A percentile compares a stretch with the other conserved stretches of the same genome.
Evolutionary conservation across 495 filamentous ascomycete genomes (phyloP).

Genomic region (Penicillium taxi): DNA sequence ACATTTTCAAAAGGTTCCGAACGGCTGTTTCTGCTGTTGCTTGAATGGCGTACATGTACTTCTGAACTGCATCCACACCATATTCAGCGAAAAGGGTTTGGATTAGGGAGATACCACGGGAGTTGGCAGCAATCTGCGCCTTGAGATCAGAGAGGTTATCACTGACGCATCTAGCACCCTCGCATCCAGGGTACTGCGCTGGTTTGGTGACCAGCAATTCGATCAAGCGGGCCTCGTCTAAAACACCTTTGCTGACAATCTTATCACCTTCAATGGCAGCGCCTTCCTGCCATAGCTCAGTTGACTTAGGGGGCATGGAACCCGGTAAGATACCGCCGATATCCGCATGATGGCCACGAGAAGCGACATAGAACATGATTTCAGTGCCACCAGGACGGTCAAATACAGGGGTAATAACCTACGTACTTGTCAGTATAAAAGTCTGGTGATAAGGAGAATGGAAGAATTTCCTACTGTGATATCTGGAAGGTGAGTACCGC

Average conservation of each 20-base stretch:
- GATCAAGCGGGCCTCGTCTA: constrained; percentile 80
- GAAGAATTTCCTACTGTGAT: constrained; percentile 59
- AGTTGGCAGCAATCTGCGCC: constrained; percentile 92
- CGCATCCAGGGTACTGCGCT: constrained; percentile 77
- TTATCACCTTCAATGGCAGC: constrained; percentile 92
- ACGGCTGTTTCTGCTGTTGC: constrained; percentile 85
- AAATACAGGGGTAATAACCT: constrained; percentile 79
- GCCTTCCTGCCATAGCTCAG: constrained; percentile 90
- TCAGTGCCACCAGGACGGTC: constrained; percentile 55
- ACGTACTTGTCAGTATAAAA: not conserved
- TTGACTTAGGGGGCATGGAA: constrained; percentile 92
- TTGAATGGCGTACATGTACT: constrained; percentile 94
- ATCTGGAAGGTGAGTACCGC: constrained; percentile 82
- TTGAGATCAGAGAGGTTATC: constrained; percentile 97
- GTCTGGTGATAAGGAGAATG: not conserved
- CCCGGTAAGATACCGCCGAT: constrained; percentile 95
- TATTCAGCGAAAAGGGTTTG: constrained; percentile 80
- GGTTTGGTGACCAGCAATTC: constrained; percentile 79
- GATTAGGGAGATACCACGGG: constrained; percentile 91
- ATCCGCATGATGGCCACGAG: constrained; percentile 91
- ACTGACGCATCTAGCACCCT: constrained; percentile 78
- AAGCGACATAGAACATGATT: constrained; percentile 96
- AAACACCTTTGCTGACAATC: constrained; percentile 79
- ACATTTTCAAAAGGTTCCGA: constrained; percentile 70
- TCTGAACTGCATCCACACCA: constrained; percentile 81